Evolutionary conservation across 495 filamentous ascomycete species (phyloP), one percentile per base, ranked within the genome.

Genomic region (Penicilliopsis zonata): DNA sequence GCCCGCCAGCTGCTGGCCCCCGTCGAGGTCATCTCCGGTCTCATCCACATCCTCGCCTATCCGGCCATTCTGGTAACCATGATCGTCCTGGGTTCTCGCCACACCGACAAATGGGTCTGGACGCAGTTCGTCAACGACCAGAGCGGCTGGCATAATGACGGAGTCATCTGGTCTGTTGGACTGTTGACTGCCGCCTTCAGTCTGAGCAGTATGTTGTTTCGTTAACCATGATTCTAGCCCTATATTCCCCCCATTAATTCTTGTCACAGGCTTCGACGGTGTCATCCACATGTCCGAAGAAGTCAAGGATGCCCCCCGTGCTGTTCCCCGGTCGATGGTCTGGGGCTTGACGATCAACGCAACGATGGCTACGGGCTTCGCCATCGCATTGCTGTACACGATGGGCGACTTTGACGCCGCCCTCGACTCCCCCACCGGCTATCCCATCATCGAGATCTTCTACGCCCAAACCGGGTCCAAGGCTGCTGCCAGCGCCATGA

Each of bases 111-210:
- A n/a, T n/a, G n/a, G 3, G 61, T 72, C 12, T 72, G 70, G 29
- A 58, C 61, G 1, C 48, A 56, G 0, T 70, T 65, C 38, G 21
- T 50, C 2, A 65, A n/a, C n/a, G n/a, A 71, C 38, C 43, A 46
- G 7, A 69, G 69, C 8, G 52, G 57, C 3, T 75, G 66, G 68
- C 38, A 49, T 9, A 65, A 43, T 4, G 55, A 59, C 25, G 66
- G 68, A 2, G 35, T 72, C 12, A 59, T 59, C 5, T 55, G 57
- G 18, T 54, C 71, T 40, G 50, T 76, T 18, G 70, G 70, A 0
- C 59, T 70, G 24, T 52, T 67, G 0, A 60, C 48, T 9, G 45
- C 53, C 8, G 47, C 63, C 18, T 54, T 38, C 31, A 35, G 33
- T 21, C 45, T 45, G 10, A 19, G 45, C 14, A 37, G 39, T 38